Base-by-base conservation (phyloP, 306 rosid genomes). In the Lathyrus tuberosus region DNA sequence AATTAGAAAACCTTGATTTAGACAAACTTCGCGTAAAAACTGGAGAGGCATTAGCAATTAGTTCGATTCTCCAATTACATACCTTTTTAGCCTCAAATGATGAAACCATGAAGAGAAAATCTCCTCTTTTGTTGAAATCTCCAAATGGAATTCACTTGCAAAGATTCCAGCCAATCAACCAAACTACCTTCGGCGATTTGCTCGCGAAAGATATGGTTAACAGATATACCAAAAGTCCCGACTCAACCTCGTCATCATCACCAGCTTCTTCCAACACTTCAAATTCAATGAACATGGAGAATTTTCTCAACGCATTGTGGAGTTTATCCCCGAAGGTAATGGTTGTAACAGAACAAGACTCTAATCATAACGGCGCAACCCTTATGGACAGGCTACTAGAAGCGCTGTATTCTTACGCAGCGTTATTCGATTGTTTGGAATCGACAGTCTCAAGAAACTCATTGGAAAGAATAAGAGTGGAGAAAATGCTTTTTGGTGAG, bases 331-430 rank as follows among this genome's bases (percentile, higher is more conserved):
- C 78, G 3, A 74, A 74, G 48, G 20, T 74, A 46, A 65, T 74
- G 78, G 51, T 56, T 65, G 67, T 74, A 10, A 74, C 78, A 42
- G 78, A 74, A 57, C 73, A 74, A 74, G 78, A 74, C 67, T 74
- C 60, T 5, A 65, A 65, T 46, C 72, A 74, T 3, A 74, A 74
- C 22, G 73, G 73, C 22, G 35, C 67, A 57, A 43, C 59, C 18
- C 67, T 74, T 43, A 54, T 65, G 73, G 78, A 74, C 0, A 74
- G 78, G 42, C 67, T 74, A 17, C 65, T 74, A 12, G 78, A 74
- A 74, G 72, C 78, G 43, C 59, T 74, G 20, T 56, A 74, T 33
- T 74, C 78, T 20, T 74, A 65, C 57, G 78, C 78, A 42, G 78
- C 78, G 33, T 33, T 74, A n/a, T 74, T 74, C 66, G 78, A 74